Percentiles rank a stretch among this genome's conserved stretches.
Conservation (phyloP, 371 early-diverging fungal genomes). For the Entomophthora muscae region DNA sequence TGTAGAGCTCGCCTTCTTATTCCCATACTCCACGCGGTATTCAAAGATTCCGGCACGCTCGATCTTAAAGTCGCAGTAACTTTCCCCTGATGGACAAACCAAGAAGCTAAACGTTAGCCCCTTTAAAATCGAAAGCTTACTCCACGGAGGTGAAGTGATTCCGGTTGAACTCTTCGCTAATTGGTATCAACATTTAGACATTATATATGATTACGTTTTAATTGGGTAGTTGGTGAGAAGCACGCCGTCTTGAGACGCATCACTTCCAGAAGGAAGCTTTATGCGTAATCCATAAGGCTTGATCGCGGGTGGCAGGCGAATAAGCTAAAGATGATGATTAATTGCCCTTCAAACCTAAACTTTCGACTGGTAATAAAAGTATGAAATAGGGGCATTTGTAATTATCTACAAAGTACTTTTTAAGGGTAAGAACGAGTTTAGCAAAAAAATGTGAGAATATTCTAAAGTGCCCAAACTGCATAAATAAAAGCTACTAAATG, state of each 20-base stretch:
- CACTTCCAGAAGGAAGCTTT: not conserved
- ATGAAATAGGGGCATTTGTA: not conserved
- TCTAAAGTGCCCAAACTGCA: too few species aligned
- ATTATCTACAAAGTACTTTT: not conserved
- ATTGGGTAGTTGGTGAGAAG: not conserved
- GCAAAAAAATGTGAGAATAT: too few species aligned
- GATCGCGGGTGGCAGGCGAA: not conserved
- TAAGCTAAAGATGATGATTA: not conserved
- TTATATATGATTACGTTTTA: not conserved
- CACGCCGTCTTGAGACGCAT: not conserved
- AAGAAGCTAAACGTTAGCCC: not conserved
- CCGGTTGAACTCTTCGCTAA: not conserved
- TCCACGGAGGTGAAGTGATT: not conserved
- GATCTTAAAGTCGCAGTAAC: not conserved
- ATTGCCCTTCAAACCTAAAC: not conserved
- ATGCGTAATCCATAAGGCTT: not conserved
- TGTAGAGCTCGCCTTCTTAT: constrained; percentile 5
- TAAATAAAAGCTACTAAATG: too few species aligned
- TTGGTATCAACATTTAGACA: not conserved
- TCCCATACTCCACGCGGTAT: constrained; percentile 57
- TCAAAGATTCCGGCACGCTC: constrained; percentile 57
- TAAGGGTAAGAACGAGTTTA: not conserved
- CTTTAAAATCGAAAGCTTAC: not conserved
- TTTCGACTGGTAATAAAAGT: not conserved
- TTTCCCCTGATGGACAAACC: not conserved